Evolutionary conservation across 2,329 filamentous ascomycete genomes (phyloP), one percentile per base, ranked within the genome.

Genomic region (Leptosphaerulina australis): DNA sequence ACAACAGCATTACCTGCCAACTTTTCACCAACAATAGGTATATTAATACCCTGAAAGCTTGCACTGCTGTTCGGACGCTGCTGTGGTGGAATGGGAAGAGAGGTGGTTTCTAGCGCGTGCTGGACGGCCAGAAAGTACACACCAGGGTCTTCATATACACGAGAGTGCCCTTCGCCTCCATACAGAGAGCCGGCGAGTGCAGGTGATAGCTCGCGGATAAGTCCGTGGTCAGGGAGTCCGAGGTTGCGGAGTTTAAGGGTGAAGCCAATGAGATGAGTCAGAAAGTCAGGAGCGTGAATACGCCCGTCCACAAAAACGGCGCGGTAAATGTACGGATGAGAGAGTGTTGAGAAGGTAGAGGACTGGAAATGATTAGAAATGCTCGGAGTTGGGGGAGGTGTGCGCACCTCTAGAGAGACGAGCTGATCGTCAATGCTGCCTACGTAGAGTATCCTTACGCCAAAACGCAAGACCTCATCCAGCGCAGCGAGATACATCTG

Each of bases 401-500:
- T 17, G 64, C 76, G 67, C 72, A 89, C 88, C 79, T 97, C 93
- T 68, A 99, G 79, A 3, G 92, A 93, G 11, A 99, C 92, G 2
- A 99, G 80, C 72, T 99, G 94, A 72, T 99, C 94, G 70, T 99
- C 94, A 41, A 99, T 95, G 72, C 92, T 97, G 44, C 93, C 93
- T 51, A 96, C 82, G 69, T 92, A 97, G 0, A 91, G 88, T 38
- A 97, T 84, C 30, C 90, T 84, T 11, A 90, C 90, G 10, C 92
- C 91, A 63, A 90, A 88, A 12, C 86, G 82, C 5, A 99, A 77
- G 1, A 88, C 87, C 8, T 83, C 83, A 64, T 88, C 85, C 3
- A 97, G 76, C 0, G 91, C 85, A 21, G 85, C 79, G 62, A 90
- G 85, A 60, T 97, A 95, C 59, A 89, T 84, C 64, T 88, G 87